Percentiles rank a stretch among this genome's conserved stretches.
Conservation (phyloP, 1,284 basidiomycete genomes). For the Cutaneotrichosporon cutaneum region DNA sequence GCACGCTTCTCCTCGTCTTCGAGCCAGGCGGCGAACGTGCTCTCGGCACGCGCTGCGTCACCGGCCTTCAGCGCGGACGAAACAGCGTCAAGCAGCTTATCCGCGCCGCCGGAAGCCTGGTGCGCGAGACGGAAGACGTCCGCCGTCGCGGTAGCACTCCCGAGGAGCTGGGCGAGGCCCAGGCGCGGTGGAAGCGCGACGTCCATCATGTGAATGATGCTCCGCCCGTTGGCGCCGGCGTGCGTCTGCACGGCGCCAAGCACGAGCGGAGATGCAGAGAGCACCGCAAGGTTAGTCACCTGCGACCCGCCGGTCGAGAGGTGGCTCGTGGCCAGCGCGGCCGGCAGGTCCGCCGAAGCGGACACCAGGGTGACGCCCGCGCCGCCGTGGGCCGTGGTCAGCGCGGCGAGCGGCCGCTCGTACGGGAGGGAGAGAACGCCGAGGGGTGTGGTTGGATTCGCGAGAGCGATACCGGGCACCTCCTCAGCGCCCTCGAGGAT, state of each 20-base stretch:
- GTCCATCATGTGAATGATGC: constrained; percentile 42
- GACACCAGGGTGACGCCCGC: constrained; percentile 37
- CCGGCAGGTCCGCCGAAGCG: constrained; percentile 31
- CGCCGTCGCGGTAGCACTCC: constrained; percentile 29
- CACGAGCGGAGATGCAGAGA: constrained; percentile 26
- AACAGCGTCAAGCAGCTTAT: constrained; percentile 19
- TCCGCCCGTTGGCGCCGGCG: constrained; percentile 27
- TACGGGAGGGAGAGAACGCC: constrained; percentile 30
- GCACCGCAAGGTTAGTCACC: constrained; percentile 32
- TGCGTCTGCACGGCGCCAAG: constrained; percentile 24
- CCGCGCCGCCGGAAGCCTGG: background rate
- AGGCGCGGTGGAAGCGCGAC: constrained; percentile 38
- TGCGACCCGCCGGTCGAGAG: constrained; percentile 28
- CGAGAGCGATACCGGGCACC: constrained; percentile 10
- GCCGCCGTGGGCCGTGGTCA: constrained; percentile 30
- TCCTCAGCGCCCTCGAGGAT: constrained; percentile 7
- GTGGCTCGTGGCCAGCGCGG: constrained; percentile 29
- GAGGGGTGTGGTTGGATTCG: constrained; percentile 18
- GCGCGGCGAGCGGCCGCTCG: constrained; percentile 24
- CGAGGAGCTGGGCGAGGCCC: constrained; percentile 41
- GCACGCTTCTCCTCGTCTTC: constrained; percentile 20
- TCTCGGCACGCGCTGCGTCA: constrained; percentile 22
- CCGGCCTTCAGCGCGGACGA: constrained; percentile 7
- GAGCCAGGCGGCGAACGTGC: constrained; percentile 22
- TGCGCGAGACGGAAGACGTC: constrained; percentile 23